These are phyloP conservation scores for Geum urbanum DNA, from an alignment of 306 rosid species.

Conservation along the genomic window DNA sequence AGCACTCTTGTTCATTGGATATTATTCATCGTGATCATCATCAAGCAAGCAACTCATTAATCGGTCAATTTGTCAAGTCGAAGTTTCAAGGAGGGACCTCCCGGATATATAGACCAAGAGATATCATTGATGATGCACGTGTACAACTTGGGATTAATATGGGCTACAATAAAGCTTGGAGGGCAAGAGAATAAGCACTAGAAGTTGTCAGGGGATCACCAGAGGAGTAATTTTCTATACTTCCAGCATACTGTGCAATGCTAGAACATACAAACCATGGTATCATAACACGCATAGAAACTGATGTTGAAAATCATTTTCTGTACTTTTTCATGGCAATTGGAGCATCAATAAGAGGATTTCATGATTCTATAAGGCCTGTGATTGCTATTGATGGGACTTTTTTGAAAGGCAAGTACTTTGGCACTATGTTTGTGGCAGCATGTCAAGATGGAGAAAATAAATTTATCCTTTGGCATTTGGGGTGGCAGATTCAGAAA, in stretches of 20 bases:
- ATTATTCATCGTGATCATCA: conserved; percentile 10
- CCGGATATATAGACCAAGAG: neutral
- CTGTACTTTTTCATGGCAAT: neutral
- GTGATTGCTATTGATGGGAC: neutral
- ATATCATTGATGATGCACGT: neutral
- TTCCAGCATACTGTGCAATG: neutral
- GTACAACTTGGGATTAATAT: no score
- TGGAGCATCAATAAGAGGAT: neutral
- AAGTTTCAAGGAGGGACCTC: conserved; percentile 6
- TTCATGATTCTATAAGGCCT: neutral
- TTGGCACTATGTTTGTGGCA: neutral
- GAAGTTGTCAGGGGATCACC: neutral
- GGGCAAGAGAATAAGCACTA: no score
- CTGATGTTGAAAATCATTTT: neutral
- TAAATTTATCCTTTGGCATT: neutral
- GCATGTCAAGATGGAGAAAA: neutral
- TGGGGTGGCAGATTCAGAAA: neutral
- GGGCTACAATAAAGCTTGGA: no score
- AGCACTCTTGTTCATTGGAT: conserved; percentile 15
- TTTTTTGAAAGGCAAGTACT: neutral
- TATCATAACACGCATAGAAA: neutral
- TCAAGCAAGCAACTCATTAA: conserved; percentile 5
- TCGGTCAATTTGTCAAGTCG: conserved; percentile 19
- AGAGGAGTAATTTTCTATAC: neutral
- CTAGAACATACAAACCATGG: neutral